Base-by-base conservation (phyloP, 305 asterid species). In the Rubia peregrina region DNA sequence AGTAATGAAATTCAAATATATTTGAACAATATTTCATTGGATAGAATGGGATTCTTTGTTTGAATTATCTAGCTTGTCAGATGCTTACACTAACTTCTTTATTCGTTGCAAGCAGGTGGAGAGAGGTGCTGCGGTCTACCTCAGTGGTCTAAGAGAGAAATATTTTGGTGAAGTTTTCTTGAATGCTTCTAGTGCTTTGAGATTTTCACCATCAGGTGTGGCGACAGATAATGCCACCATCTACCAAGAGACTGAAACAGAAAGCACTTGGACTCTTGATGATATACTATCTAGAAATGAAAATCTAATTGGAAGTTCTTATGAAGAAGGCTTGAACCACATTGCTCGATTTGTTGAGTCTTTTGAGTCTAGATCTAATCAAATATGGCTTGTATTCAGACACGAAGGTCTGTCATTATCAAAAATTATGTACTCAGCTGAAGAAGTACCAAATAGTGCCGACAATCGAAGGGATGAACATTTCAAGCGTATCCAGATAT, bases 301-400 rank as follows among this genome's bases (percentile, higher is more conserved):
- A 62, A 67, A 72, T 70, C 48, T 67, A 74, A 77, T 76, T 61
- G 83, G 80, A 78, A 76, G 82, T 72, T 71, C 78, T 75, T 69
- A 76, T 42, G 97, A 91, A 79, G 96, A 83, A 75, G 99, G 99
- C 76, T 78, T 94, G 76, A 82, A 84, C 80, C 97, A 94, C 79
- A 91, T 94, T 80, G 99, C 97, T 4, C 89, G 99, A 91, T 94
- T 88, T 76, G 82, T 94, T 51, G 99, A 94, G 83, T 94, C 96
- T 46, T 94, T 94, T 67, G 99, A 94, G 83, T 91, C 99, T 70
- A 88, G 77, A 72, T 85, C 96, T 53, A 91, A 88, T 83, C 96
- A 94, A 76, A 94, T 94, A 76, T 94, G 99, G 99, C 99, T 91
- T 67, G 97, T 94, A 59, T 94, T 91, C 81, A 92, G 62, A 61